These are phyloP conservation scores for Tulasnella calospora DNA, from an alignment of 768 basidiomycete genomes.

Conservation along the genomic window DNA sequence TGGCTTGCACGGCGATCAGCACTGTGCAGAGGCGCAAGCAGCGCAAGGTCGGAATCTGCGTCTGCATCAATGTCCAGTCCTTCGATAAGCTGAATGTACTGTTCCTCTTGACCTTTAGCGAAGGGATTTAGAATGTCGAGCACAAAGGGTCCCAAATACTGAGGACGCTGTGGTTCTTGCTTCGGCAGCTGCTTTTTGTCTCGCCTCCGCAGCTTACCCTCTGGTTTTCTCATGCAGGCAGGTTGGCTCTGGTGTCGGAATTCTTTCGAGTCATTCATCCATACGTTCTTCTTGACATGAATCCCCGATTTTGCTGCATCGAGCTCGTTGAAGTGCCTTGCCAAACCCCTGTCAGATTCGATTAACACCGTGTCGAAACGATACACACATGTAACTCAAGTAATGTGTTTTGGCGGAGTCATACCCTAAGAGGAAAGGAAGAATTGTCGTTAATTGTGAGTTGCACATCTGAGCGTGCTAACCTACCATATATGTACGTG, in stretches of 20 bases:
- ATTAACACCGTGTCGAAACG: not conserved
- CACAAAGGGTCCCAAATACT: constrained; percentile 31
- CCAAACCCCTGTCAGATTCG: not conserved
- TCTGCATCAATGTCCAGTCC: not conserved
- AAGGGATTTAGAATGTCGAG: constrained; percentile 22
- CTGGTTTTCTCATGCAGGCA: constrained; percentile 27
- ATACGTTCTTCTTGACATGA: constrained; percentile 38
- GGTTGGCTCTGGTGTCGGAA: constrained; percentile 21
- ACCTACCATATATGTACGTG: too few relatives aligned
- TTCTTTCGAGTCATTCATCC: constrained; percentile 34
- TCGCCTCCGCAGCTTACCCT: not conserved
- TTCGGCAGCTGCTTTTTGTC: not conserved
- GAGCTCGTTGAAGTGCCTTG: constrained; percentile 50
- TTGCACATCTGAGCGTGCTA: too few relatives aligned
- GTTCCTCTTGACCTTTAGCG: constrained; percentile 19
- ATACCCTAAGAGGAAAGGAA: constrained; percentile 39
- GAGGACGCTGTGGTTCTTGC: not conserved
- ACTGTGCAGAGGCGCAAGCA: constrained; percentile 41
- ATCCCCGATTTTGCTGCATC: constrained; percentile 61
- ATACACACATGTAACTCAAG: constrained; percentile 51
- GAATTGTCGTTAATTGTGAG: not conserved
- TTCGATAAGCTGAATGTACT: constrained; percentile 15
- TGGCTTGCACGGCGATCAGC: constrained; percentile 33
- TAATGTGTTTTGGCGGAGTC: constrained; percentile 45
- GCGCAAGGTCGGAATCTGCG: constrained; percentile 32